Base-by-base conservation (phyloP, 805 yeast genomes). In the Kodamaea kaohsiungensis region DNA sequence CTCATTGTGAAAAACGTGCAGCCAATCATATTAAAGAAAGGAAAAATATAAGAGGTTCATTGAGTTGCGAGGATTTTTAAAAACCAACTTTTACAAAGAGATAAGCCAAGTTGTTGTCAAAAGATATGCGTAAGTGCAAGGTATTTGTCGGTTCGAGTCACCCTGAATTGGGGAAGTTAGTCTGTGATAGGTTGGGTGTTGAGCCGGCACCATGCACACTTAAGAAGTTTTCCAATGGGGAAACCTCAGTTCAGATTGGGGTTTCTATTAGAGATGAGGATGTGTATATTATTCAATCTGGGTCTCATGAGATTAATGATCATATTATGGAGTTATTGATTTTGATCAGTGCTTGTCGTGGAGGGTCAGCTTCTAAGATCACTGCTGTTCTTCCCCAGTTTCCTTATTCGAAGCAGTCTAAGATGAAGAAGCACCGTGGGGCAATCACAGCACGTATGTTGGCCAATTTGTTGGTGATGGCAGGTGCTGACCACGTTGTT, bases 351-450 rank as follows among this genome's bases (percentile, higher is more conserved):
- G 99, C 98, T 50, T 93, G 98, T 72, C 86, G 92, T 63, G 97
- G 98, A 56, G 99, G 99, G 8, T 90, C 97, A 10, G 99, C 99
- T n/a, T 88, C 89, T 64, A 91, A 91, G 68, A 91, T 95, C 70
- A 95, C 93, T 9, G 98, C 98, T 8, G 99, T 95, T 33, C 86
- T 95, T 51, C 99, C 99, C 1, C 96, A 91, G 72, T 96, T 93
- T 70, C 99, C 99, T 35, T 95, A 95, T 76, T 90, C 98, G 27
- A 88, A 93, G 71, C 99, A 95, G 73, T 86, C 93, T 61, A 95
- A 96, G 76, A 95, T 95, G 99, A 95, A 95, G 77, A 95, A 91
- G 71, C 98, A 95, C 69, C 81, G 99, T 73, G 99, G 99, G 52
- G 98, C 99, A 42, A 95, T 95, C 65, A 93, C 99, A 3, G 99